These are phyloP conservation scores for Candolleomyces eurysporus DNA, from an alignment of 768 basidiomycete species.

Conservation along the genomic window DNA sequence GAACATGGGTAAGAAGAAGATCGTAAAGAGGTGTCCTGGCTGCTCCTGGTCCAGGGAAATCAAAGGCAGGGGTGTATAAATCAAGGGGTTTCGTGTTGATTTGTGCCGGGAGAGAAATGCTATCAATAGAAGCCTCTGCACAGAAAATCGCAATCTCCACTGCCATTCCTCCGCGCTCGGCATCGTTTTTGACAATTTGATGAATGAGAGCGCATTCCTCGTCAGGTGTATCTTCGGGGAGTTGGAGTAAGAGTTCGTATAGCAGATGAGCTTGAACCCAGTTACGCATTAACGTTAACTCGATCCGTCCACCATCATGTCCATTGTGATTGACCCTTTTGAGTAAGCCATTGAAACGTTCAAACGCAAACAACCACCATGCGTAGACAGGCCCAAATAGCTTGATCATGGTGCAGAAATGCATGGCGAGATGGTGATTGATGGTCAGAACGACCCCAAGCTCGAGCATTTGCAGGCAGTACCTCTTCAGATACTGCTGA, in stretches of 20 bases:
- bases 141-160: no score
- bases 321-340: slow-evolving; percentile 30
- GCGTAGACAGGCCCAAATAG: slow-evolving; percentile 29
- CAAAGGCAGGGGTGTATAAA: no score
- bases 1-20: no score
- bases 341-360: slow-evolving; percentile 32
- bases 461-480: slow-evolving; percentile 9
- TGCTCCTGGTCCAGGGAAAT: no score
- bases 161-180: no score
- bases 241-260: slow-evolving; percentile 19
- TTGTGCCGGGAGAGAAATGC: no score
- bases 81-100: no score
- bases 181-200: background rate
- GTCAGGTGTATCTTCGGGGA: slow-evolving; percentile 2
- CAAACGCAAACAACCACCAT: slow-evolving; percentile 36
- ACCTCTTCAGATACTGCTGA: slow-evolving; percentile 19
- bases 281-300: slow-evolving; percentile 25
- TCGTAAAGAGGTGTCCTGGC: no score
- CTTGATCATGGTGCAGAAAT: slow-evolving; percentile 19
- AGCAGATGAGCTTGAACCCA: slow-evolving; percentile 27
- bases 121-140: no score
- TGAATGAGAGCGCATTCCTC: background rate
- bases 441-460: slow-evolving; percentile 18
- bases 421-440: slow-evolving; percentile 29
- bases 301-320: slow-evolving; percentile 26